Conservation (phyloP, 129 eudicot genomes). For the Flaveria brownii region DNA sequence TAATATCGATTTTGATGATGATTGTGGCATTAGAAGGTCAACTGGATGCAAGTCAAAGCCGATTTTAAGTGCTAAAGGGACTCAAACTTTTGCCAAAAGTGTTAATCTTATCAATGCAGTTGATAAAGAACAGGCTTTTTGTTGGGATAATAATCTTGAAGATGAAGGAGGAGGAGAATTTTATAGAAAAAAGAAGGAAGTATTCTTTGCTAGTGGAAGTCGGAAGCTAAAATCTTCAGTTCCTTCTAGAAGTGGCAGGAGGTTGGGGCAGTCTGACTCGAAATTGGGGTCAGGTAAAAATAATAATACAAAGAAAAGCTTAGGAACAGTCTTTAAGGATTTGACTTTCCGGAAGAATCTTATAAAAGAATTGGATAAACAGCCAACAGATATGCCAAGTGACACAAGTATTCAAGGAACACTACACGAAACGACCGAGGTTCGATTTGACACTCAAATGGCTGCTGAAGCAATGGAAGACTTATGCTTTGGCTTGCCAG, state of each 20-base stretch:
- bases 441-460: conserved; percentile 87
- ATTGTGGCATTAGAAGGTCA: conserved; percentile 27
- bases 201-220: conserved; percentile 43
- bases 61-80: conserved; percentile 62
- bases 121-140: conserved; percentile 47
- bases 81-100: conserved; percentile 62
- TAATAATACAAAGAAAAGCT: conserved; percentile 28
- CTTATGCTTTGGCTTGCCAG: conserved; percentile 47
- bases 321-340: conserved; percentile 28
- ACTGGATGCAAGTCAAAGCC: conserved; percentile 47
- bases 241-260: conserved; percentile 39
- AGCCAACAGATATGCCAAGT: conserved; percentile 32
- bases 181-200: conserved; percentile 66
- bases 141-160: conserved; percentile 83
- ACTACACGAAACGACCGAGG: conserved; percentile 30
- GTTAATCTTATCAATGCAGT: conserved; percentile 36
- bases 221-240: conserved; percentile 36
- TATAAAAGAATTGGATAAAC: conserved; percentile 39
- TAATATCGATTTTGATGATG: conserved; percentile 52
- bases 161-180: conserved; percentile 78
- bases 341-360: conserved; percentile 36
- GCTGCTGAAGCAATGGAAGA: conserved; percentile 99
- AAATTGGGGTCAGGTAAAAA: conserved; percentile 34
- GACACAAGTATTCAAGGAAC: conserved; percentile 27
- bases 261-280: conserved; percentile 44